These are phyloP conservation scores for Melaleuca quinquenervia DNA, from an alignment of 345 rosid genomes.

Conservation along the genomic window DNA sequence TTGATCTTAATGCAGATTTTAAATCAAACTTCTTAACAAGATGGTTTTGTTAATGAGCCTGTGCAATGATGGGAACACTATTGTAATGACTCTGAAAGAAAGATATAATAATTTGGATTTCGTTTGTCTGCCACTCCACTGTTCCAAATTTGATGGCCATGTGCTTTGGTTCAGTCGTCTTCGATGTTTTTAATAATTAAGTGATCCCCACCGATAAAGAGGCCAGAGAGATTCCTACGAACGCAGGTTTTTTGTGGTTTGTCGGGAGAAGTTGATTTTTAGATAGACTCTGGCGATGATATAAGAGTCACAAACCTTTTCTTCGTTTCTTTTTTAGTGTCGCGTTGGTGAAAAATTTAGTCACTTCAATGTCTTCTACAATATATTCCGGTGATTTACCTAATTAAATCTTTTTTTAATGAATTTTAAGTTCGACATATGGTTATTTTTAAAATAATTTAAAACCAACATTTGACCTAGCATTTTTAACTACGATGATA, in stretches of 20 bases:
- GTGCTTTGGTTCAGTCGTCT: neutral
- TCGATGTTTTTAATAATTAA: neutral
- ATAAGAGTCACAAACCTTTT: neutral
- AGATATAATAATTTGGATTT: neutral
- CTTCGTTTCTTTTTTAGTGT: neutral
- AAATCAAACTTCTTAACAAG: slow-evolving; percentile 25
- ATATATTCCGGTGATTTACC: neutral
- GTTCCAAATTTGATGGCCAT: neutral
- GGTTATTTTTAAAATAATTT: neutral
- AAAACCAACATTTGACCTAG: neutral
- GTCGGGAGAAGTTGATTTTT: neutral
- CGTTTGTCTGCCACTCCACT: neutral
- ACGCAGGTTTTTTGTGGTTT: neutral
- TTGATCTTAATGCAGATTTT: slow-evolving; percentile 41
- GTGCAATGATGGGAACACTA: neutral
- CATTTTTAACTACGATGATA: neutral
- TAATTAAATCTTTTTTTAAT: neutral
- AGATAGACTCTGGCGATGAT: neutral
- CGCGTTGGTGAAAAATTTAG: neutral
- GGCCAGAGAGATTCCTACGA: neutral
- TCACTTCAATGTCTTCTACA: neutral
- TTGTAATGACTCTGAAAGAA: neutral
- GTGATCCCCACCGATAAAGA: neutral
- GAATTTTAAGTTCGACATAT: neutral
- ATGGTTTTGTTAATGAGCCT: neutral